Base-by-base conservation (phyloP, 225 moss, liverwort and hornwort genomes). In the Polytrichum formosum region DNA sequence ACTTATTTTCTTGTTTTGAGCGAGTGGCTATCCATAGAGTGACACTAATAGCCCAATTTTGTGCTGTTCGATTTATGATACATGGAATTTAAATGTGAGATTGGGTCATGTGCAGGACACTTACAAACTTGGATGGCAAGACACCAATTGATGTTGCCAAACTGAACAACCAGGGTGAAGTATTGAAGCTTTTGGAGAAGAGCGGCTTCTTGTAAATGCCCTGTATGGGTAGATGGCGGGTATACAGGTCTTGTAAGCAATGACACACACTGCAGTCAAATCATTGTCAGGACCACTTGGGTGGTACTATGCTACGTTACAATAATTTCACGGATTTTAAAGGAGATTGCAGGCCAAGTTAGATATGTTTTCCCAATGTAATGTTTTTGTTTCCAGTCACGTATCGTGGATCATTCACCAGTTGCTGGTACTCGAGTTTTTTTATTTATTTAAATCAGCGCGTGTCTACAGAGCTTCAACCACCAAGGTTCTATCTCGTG, bases 131-230 rank as follows among this genome's bases (percentile, higher is more conserved):
- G 86, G 96, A 97, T 69, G 93, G 93, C 69, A 97, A 97, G 83
- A 97, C 96, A 37, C 92, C 96, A 21, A 94, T 97, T 26, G 94
- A 97, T 67, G 96, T 97, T 75, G 96, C 96, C 1, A 97, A 97
- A 81, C 93, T 97, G 26, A 97, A 97, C 82, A 94, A 92, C 68
- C 93, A 97, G 83, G 68, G 75, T 33, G 91, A 86, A 76, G 96
- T 93, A 30, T 83, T 97, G 62, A 90, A 91, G 88, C 85, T 97
- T 2, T 88, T 97, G 90, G 96, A 97, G 88, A 97, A 94, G 74
- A 91, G 92, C 76, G 94, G 83, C 0, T 97, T 91, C 82, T 83
- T 97, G 86, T 97, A 86, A 81, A 92, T 73, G 58, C 46, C 46
- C 46, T 46, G 46, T 46, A 46, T 46, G 46, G 13, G 7, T 31